Base-by-base conservation (phyloP, 2,329 filamentous ascomycete genomes). In the Microcyclosporella mali region DNA sequence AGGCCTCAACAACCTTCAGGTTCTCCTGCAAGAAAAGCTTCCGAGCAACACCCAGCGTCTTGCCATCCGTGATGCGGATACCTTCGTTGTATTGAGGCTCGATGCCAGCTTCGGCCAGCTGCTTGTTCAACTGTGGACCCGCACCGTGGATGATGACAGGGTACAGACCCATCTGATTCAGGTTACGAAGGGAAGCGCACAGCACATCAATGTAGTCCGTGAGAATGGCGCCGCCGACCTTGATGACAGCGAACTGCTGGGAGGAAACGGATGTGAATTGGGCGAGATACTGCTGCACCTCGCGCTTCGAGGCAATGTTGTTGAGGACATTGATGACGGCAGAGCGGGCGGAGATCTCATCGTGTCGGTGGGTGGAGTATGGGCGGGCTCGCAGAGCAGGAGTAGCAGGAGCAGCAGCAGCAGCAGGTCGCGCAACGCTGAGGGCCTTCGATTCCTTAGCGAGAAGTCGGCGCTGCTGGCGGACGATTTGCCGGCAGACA, bases 181-280 rank as follows among this genome's bases (percentile, higher is more conserved):
- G 79, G 69, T 97, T 94, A 19, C 88, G 84, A 46, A 97, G 75
- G 37, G 86, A 89, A 42, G 85, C 84, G 62, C 88, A 94, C 43
- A 98, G 79, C 59, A 89, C 88, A 65, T 95, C 85, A 43, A 97
- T 77, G 67, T 95, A 85, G 64, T 97, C 89, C 47, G 88, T 94
- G 59, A 98, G 78, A 60, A 97, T 95, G 51, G 90, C 92, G 50
- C 90, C 92, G 49, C 90, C 92, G 43, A 97, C 90, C 74, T 98
- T 98, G 69, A 98, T 94, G 37, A 98, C 90, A 55, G 89, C 90
- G 66, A 97, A 98, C 63, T 94, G 88, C 71, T 97, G 89, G 28
- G 88, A 94, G 33, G 88, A 92, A 49, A 95, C 89, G 27, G 89
- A 95, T 56, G 85, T 92, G 75, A 98, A 98, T 66, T 97, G 88